Conservation (phyloP, 2,329 filamentous ascomycete genomes). For the Neofusicoccum sp. region DNA sequence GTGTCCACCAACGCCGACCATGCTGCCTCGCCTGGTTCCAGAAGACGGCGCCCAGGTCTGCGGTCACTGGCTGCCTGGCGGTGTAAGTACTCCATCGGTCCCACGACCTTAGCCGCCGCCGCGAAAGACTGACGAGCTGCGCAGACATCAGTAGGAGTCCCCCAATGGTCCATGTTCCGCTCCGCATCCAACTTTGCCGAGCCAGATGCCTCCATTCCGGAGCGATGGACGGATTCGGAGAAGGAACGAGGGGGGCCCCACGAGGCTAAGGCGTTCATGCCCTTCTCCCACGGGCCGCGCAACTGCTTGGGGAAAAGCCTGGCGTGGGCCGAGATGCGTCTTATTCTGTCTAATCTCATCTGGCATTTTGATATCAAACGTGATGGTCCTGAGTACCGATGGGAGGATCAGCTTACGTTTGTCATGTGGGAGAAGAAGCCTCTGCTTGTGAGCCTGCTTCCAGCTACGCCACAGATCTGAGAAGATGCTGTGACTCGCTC, state of each 20-base stretch:
- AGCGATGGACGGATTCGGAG: constrained; percentile 34
- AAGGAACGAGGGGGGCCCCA: constrained; percentile 18
- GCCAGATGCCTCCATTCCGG: constrained; percentile 29
- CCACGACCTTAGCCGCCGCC: neutral
- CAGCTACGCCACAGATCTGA: too few species aligned
- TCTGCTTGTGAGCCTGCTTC: too few species aligned
- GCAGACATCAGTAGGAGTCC: constrained; percentile 19
- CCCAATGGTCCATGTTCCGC: constrained; percentile 27
- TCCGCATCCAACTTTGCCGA: constrained; percentile 27
- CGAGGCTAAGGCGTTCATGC: constrained; percentile 23
- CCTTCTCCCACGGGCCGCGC: constrained; percentile 29
- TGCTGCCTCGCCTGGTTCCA: constrained; percentile 31
- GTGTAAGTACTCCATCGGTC: constrained; percentile 19
- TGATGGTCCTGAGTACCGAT: neutral
- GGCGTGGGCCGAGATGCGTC: neutral
- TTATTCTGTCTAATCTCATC: neutral
- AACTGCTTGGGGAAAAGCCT: constrained; percentile 37
- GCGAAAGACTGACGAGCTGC: constrained; percentile 20
- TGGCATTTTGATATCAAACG: neutral
- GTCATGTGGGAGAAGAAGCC: too few species aligned
- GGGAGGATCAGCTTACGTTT: neutral
- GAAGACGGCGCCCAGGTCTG: constrained; percentile 28
- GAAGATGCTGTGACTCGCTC: too few species aligned
- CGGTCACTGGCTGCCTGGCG: constrained; percentile 21
- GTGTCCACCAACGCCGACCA: constrained; percentile 42